Base-by-base conservation (phyloP, 331 rosid genomes). In the Malus hybrid region DNA sequence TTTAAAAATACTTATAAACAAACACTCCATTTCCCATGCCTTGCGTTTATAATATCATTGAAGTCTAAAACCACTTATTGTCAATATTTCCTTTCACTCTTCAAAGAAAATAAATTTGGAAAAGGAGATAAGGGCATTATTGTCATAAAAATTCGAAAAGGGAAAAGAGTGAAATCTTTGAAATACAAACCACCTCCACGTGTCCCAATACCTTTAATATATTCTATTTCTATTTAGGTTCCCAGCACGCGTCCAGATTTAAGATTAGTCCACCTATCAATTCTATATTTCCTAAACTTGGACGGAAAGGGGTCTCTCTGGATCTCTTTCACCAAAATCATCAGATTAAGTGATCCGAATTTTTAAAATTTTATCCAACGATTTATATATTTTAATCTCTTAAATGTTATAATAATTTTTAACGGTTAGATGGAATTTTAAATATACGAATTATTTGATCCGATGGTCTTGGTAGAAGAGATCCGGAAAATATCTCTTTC, bases 341-440 rank as follows among this genome's bases (percentile, higher is more conserved):
- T 0, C 4, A 1, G 29, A 39, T 39, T 0, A 39, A 39, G 0
- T 9, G 0, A 39, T 39, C 0, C 1, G 12, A 0, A 39, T 0
- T 39, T 39, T 39, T 39, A 0, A 39, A 39, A 0, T 39, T 39
- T 9, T 2, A 39, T 39, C 46, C 0, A 9, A 10, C 46, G 46
- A 0, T 39, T 0, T 0, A 9, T 0, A 0, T 10, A 39, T 39
- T 39, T 39, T 39, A 1, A 39, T 39, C 0, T 39, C 0, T 39
- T 39, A 39, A 39, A 39, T 2, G 1, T 39, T 39, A 39, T 39
- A 39, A 39, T 9, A 39, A 9, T 39, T 39, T 39, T 39, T 39
- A 0, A 36, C 44, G 0, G 1, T 36, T 9, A 0, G 12, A 36
- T 36, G 0, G 0, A 36, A 36, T 36, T 36, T 36, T 36, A 9